Conservation (phyloP, 1,284 basidiomycete species). For the Cryptococcus jaspeensis region DNA sequence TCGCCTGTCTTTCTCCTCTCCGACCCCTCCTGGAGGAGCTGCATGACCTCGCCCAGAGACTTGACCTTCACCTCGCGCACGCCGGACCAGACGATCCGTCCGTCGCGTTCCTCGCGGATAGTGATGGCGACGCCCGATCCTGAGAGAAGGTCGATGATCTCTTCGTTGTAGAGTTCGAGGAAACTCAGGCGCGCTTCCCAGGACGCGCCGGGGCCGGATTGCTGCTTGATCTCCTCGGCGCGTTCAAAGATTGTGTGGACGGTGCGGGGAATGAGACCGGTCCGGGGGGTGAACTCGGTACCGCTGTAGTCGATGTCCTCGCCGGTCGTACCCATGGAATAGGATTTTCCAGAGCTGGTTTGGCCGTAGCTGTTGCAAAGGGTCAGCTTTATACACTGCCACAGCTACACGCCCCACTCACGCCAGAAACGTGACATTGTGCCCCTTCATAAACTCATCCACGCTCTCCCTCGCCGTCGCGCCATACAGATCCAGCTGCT, state of each 20-base stretch:
- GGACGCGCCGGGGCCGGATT: constrained; percentile 68
- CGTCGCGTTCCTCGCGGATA: constrained; percentile 94
- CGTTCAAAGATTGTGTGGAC: constrained; percentile 85
- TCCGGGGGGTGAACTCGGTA: constrained; percentile 52
- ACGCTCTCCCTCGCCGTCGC: constrained; percentile 81
- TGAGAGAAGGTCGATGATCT: constrained; percentile 83
- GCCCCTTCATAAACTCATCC: constrained; percentile 88
- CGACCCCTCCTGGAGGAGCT: constrained; percentile 78
- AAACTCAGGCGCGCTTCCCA: constrained; percentile 62
- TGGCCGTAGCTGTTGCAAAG: constrained; percentile 66
- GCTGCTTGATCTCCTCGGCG: constrained; percentile 71
- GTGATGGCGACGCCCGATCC: constrained; percentile 76
- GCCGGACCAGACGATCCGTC: constrained; percentile 95
- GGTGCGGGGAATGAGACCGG: constrained; percentile 90
- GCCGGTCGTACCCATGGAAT: constrained; percentile 85
- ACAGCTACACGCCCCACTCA: constrained; percentile 48
- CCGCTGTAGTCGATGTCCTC: constrained; percentile 79
- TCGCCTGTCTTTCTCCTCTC: constrained; percentile 90
- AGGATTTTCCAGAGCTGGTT: constrained; percentile 94
- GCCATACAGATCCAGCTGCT: constrained; percentile 81
- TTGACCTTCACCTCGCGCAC: constrained; percentile 85
- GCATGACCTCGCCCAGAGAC: constrained; percentile 85
- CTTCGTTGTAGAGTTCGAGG: constrained; percentile 98
- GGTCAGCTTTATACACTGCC: neutral
- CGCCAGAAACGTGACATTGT: constrained; percentile 96